Conservation (phyloP, 78 protist species). For the Dictyostelium firmibasis region DNA sequence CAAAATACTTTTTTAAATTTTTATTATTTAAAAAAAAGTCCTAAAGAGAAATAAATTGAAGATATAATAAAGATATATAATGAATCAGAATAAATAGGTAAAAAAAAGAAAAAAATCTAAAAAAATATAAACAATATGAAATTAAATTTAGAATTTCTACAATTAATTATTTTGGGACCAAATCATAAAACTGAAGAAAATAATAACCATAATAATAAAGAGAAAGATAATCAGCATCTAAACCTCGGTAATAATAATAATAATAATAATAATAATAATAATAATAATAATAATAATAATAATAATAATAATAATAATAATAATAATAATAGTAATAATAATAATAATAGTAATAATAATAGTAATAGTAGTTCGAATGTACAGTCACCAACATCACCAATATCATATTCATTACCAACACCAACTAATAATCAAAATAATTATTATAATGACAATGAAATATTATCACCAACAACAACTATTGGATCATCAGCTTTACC, state of each 20-base stretch:
- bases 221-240: too few relatives aligned
- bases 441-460: not conserved
- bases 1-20: too few relatives aligned
- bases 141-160: conserved; percentile 45
- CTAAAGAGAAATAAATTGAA: too few relatives aligned
- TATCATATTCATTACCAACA: not conserved
- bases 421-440: too few relatives aligned
- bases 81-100: not conserved
- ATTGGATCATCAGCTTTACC: not conserved
- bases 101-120: not conserved
- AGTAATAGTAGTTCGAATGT: not conserved
- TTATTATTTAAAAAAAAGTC: too few relatives aligned
- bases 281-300: too few relatives aligned
- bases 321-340: too few relatives aligned
- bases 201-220: not conserved
- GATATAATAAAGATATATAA: too few relatives aligned
- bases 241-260: not conserved
- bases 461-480: not conserved
- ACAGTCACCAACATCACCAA: not conserved
- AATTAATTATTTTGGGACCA: conserved; percentile 27
- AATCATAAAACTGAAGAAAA: conserved; percentile 13
- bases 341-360: too few relatives aligned
- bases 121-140: conserved; percentile 18
- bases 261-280: not conserved
- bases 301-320: too few relatives aligned